Conservation (phyloP, 768 basidiomycete species). For the Clitopilus hobsonii region DNA sequence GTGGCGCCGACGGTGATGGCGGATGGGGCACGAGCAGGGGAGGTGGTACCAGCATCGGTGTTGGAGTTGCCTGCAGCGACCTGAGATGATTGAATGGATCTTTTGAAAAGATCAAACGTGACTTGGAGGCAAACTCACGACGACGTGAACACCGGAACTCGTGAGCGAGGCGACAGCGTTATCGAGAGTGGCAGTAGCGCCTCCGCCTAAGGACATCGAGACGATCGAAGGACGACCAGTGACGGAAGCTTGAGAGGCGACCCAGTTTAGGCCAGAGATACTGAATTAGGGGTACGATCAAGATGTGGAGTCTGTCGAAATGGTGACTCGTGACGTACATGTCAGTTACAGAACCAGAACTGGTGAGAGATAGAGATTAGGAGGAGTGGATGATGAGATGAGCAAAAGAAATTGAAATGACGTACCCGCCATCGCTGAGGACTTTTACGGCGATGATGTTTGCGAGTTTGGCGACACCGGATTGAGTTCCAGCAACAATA, state of each 20-base stretch:
- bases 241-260: background rate
- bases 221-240: constrained; percentile 4
- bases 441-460: constrained; percentile 37
- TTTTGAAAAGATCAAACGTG: background rate
- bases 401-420: background rate
- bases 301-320: background rate
- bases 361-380: background rate
- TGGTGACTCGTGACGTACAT: constrained; percentile 13
- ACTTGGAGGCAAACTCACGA: constrained; percentile 3
- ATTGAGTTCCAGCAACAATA: constrained; percentile 28
- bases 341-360: constrained; percentile 14
- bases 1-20: constrained; percentile 30
- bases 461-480: constrained; percentile 26
- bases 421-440: constrained; percentile 27
- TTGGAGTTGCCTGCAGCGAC: constrained; percentile 26
- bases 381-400: too few species aligned
- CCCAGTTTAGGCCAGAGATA: constrained; percentile 4
- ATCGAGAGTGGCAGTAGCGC: constrained; percentile 1
- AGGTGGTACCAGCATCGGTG: constrained; percentile 20
- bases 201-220: constrained; percentile 4
- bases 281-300: background rate
- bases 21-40: constrained; percentile 25
- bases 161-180: constrained; percentile 3
- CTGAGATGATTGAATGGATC: background rate
- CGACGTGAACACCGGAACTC: constrained; percentile 23